Evolutionary conservation across 176 grass and related monocot genomes (phyloP), one percentile per base, ranked within the genome.

Genomic region (Leersia perrieri): DNA sequence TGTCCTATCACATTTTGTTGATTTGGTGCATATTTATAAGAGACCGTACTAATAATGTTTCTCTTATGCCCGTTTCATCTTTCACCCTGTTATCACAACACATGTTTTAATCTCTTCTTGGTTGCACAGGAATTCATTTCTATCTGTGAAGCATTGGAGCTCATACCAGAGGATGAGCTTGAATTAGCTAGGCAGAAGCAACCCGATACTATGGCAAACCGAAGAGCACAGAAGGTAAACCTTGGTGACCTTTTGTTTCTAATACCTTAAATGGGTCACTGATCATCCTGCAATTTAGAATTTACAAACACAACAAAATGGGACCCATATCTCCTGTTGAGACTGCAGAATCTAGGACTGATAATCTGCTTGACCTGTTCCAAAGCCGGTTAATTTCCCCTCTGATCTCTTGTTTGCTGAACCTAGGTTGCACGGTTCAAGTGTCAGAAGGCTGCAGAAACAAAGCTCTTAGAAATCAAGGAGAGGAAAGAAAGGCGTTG

Each of bases 381-480:
- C 35, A 9, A 47, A 63, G 27, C 67, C 5, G 9, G 0, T 79
- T 45, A 11, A 34, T 47, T 26, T 79, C 1, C 9, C 47, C 9
- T 79, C 30, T 14, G 3, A 71, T 57, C 16, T 9, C 65, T 27
- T 72, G 2, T 60, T 70, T 81, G 12, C 68, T 75, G 7, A 38
- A 35, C 27, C 12, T 71, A 98, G 96, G 74, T 93, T 91, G 79
- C 90, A 66, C 63, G 76, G 63, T 98, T 93, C 79, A 98, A 84
- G 69, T 70, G 86, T 60, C 92, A 93, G 63, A 98, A 72, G 29
- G 92, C 90, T 36, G 88, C 90, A 63, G 84, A 95, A 85, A 74
- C 90, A 45, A 98, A 93, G 79, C 86, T 98, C 68, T 90, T 93
- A 80, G 96, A 98, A 75, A 90, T 95, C 60, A 93, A 74, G 89